These are phyloP conservation scores for Mentha longifolia DNA, from an alignment of 257 asterid species.

Conservation along the genomic window DNA sequence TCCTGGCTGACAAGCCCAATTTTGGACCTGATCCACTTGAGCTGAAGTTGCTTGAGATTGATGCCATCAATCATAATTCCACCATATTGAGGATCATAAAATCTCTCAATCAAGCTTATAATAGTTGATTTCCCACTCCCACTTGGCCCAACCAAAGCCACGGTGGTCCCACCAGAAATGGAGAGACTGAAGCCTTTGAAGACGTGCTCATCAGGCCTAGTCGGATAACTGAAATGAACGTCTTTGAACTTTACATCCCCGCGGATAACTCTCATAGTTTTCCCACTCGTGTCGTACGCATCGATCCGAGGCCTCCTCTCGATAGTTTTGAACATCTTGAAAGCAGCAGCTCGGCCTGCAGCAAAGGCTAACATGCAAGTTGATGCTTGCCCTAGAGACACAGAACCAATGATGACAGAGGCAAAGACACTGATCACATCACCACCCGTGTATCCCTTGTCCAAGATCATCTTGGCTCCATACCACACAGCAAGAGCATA, in stretches of 20 bases:
- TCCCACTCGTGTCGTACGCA: constrained; percentile 50
- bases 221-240: constrained; percentile 61
- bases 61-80: constrained; percentile 55
- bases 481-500: constrained; percentile 61
- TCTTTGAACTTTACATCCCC: constrained; percentile 58
- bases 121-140: constrained; percentile 82
- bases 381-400: constrained; percentile 67
- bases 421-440: constrained; percentile 54
- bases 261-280: constrained; percentile 11
- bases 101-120: constrained; percentile 63
- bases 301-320: constrained; percentile 54
- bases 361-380: constrained; percentile 64
- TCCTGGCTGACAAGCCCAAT: constrained; percentile 78
- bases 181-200: constrained; percentile 51
- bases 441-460: constrained; percentile 64
- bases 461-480: constrained; percentile 60
- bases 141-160: constrained; percentile 74
- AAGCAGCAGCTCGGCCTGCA: constrained; percentile 66
- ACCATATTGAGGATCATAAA: constrained; percentile 68
- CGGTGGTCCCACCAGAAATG: constrained; percentile 49
- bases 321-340: constrained; percentile 65
- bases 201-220: constrained; percentile 57
- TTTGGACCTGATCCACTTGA: constrained; percentile 66
- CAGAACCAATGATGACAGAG: constrained; percentile 56
- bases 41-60: constrained; percentile 56